Evolutionary conservation across 2,329 filamentous ascomycete genomes (phyloP).

Genomic region (Chaetomiaceae sp.): DNA sequence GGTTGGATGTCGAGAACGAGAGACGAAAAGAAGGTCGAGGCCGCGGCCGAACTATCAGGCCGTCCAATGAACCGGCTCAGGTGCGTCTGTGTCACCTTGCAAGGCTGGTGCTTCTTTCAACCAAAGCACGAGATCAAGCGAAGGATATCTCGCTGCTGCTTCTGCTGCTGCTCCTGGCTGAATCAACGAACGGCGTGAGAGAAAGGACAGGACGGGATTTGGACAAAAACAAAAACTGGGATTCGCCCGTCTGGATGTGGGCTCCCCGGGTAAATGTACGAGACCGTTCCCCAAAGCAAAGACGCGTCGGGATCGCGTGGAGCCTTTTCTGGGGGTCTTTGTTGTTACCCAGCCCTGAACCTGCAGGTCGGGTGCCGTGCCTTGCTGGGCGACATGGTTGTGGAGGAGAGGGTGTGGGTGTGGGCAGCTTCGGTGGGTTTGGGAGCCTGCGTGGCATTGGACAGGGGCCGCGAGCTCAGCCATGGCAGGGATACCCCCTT

Average conservation of each 20-base stretch:
- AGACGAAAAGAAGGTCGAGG: slow-evolving; percentile 15
- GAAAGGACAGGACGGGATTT: neutral
- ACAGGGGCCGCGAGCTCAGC: slow-evolving; percentile 1
- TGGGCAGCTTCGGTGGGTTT: too few relatives aligned
- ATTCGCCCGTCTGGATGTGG: slow-evolving; percentile 16
- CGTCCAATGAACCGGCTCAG: neutral
- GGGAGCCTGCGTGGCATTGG: neutral
- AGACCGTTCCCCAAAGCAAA: slow-evolving; percentile 1
- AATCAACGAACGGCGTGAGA: neutral
- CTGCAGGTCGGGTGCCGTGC: slow-evolving; percentile 19
- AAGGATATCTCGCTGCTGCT: neutral
- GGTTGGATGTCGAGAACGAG: neutral
- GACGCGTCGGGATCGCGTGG: slow-evolving; percentile 21
- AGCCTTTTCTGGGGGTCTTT: slow-evolving; percentile 7
- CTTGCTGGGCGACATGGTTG: slow-evolving; percentile 12
- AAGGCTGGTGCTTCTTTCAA: neutral
- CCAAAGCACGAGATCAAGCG: neutral
- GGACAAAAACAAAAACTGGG: slow-evolving; percentile 13
- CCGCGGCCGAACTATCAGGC: neutral
- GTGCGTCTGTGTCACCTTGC: neutral
- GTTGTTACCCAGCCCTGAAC: slow-evolving; percentile 13
- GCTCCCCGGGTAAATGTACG: slow-evolving; percentile 24
- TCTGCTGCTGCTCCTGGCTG: neutral
- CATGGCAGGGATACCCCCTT: slow-evolving; percentile 9
- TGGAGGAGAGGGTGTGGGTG: slow-evolving; percentile 2